Base-by-base conservation (phyloP, 2,329 filamentous ascomycete species). In the Blastomyces parvus region DNA sequence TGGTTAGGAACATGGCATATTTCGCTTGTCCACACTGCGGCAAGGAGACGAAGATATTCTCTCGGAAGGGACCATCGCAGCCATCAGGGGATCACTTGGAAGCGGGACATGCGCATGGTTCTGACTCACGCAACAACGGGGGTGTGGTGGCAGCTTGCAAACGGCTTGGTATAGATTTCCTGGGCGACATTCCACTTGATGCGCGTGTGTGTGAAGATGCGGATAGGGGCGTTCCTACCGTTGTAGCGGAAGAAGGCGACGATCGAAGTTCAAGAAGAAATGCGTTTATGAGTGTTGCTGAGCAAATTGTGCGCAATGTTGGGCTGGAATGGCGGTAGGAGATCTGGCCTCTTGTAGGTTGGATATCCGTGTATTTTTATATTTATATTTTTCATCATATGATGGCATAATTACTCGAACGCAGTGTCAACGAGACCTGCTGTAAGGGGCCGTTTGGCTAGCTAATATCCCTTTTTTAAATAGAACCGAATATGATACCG, bases 1-100 rank as follows among this genome's bases (percentile, higher is more conserved):
- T 97, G 76, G 88, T 99, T 22, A 88, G 94, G 73, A 96, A 96
- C 72, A 96, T 96, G 91, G 88, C 87, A 8, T 82, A 91, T 46
- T 96, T 95, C 73, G 84, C 82, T 3, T 96, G 91, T 69, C 90
- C 90, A 0, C 83, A 87, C 68, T 97, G 92, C 70, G 82, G 85
- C 6, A 82, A 85, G n/a, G 81, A 87, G 68, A 90, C 88, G 3
- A 86, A 85, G 65, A 86, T 96, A 27, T 94, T 95, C 72, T 88
- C 89, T 1, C 67, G 74, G 30, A 72, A 72, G 2, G 68, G 67
- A 44, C 42, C 19, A 5, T 60, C 69, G 40, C 62, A 66, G 22
- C 64, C 68, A 33, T 50, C 58, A n/a, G 40, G 56, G 11, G 55
- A 66, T 38, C 42, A 58, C 38, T 61, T 53, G 7, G 52, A 40